Evolutionary conservation across 225 moss, liverwort and hornwort genomes (phyloP).

Genomic region (Asterella californica): DNA sequence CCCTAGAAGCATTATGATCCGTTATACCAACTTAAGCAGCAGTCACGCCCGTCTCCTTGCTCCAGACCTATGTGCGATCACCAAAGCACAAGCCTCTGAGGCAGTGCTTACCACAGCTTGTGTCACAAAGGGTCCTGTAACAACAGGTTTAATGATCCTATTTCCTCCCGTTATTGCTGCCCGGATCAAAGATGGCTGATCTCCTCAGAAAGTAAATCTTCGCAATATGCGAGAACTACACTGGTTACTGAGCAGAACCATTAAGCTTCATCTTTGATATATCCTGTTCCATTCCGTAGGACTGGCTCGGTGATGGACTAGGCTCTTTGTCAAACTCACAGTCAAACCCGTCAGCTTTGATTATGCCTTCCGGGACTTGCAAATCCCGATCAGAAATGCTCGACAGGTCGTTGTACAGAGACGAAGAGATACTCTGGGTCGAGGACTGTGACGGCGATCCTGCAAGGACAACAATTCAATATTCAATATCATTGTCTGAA

Average conservation of each 20-base stretch:
- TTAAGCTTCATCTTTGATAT: conserved; percentile 36
- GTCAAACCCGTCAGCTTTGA: conserved; percentile 30
- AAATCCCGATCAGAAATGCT: conserved; percentile 46
- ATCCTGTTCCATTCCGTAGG: conserved; percentile 21
- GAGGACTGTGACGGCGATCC: conserved; percentile 44
- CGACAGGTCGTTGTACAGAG: conserved; percentile 41
- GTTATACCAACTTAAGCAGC: neutral
- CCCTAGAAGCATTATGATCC: no score
- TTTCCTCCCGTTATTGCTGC: neutral
- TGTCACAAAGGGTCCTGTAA: neutral
- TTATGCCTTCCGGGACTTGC: conserved; percentile 38
- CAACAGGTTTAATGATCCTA: neutral
- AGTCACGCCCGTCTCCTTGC: neutral
- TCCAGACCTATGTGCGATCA: neutral
- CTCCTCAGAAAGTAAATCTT: neutral
- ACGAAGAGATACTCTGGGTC: conserved; percentile 27
- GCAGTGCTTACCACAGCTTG: neutral
- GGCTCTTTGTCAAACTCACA: conserved; percentile 28
- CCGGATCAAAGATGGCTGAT: neutral
- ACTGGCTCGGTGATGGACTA: conserved; percentile 26
- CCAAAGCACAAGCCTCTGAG: neutral
- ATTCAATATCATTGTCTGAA: neutral
- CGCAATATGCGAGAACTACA: neutral
- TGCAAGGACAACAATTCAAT: conserved; percentile 14
- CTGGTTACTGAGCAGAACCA: conserved; percentile 1